Evolutionary conservation across 2,329 filamentous ascomycete species (phyloP).

Genomic region (Colletotrichum brevisporum): DNA sequence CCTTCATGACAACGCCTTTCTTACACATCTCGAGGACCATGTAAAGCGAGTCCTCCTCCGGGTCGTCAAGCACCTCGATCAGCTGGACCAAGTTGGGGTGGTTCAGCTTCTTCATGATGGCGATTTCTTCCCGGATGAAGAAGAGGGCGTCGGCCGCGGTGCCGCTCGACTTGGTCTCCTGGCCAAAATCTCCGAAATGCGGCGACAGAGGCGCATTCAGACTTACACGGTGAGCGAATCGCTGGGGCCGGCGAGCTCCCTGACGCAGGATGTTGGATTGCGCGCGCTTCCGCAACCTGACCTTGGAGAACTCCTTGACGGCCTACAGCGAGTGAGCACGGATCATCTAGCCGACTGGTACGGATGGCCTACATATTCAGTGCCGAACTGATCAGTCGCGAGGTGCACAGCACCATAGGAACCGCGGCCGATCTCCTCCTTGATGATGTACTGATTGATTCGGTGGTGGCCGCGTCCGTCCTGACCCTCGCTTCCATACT

Average conservation of each 20-base stretch:
- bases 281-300: slow-evolving; percentile 87
- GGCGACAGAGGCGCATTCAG: slow-evolving; percentile 47
- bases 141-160: slow-evolving; percentile 70
- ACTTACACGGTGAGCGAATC: slow-evolving; percentile 47
- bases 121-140: slow-evolving; percentile 95
- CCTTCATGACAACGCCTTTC: slow-evolving; percentile 97
- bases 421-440: slow-evolving; percentile 95
- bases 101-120: slow-evolving; percentile 98
- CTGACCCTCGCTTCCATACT: slow-evolving; percentile 87
- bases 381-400: slow-evolving; percentile 89
- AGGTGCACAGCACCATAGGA: slow-evolving; percentile 96
- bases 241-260: slow-evolving; percentile 63
- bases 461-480: slow-evolving; percentile 86
- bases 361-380: slow-evolving; percentile 83
- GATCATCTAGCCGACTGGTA: slow-evolving; percentile 41
- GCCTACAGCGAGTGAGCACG: slow-evolving; percentile 70
- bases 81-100: slow-evolving; percentile 94
- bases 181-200: slow-evolving; percentile 42
- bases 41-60: slow-evolving; percentile 94
- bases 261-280: slow-evolving; percentile 86
- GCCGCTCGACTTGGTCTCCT: slow-evolving; percentile 17
- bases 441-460: slow-evolving; percentile 96
- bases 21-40: slow-evolving; percentile 99
- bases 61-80: slow-evolving; percentile 95
- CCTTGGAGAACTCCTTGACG: slow-evolving; percentile 97